Conservation (phyloP, 208 protist genomes). For the Porcisia hertigi region DNA sequence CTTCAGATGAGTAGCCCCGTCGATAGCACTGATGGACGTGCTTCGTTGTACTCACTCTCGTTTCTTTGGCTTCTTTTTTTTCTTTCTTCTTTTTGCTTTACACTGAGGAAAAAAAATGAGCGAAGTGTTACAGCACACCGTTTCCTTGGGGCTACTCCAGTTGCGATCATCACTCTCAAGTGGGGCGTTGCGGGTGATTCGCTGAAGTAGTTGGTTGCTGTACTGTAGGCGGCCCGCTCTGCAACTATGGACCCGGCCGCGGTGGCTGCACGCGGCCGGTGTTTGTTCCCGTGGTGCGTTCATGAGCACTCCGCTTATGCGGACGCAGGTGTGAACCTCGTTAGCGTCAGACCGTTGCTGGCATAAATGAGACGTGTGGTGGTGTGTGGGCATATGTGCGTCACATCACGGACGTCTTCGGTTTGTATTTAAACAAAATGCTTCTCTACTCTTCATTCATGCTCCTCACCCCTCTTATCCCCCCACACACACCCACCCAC, state of each 20-base stretch:
- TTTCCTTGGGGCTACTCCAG: background rate
- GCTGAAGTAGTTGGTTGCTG: background rate
- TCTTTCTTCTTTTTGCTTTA: conserved; percentile 22
- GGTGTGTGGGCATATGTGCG: background rate
- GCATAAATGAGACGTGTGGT: background rate
- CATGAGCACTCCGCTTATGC: no score
- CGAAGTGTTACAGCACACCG: background rate
- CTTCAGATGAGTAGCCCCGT: background rate
- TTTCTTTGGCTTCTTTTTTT: conserved; percentile 22
- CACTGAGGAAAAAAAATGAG: conserved; percentile 12
- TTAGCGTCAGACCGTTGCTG: background rate
- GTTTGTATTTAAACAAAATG: background rate
- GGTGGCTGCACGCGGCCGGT: background rate
- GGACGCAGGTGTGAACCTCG: background rate
- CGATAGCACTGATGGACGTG: background rate
- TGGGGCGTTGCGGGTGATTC: background rate
- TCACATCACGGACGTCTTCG: no score
- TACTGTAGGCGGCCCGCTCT: background rate
- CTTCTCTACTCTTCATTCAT: background rate
- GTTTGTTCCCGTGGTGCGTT: background rate
- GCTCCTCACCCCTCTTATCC: background rate
- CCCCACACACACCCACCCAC: background rate
- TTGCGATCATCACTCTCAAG: background rate
- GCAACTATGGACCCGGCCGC: background rate
- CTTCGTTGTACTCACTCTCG: background rate